phyloP scores from a whole-genome alignment of 2,329 filamentous ascomycete species.

The Alternaria incomplexa region DNA sequence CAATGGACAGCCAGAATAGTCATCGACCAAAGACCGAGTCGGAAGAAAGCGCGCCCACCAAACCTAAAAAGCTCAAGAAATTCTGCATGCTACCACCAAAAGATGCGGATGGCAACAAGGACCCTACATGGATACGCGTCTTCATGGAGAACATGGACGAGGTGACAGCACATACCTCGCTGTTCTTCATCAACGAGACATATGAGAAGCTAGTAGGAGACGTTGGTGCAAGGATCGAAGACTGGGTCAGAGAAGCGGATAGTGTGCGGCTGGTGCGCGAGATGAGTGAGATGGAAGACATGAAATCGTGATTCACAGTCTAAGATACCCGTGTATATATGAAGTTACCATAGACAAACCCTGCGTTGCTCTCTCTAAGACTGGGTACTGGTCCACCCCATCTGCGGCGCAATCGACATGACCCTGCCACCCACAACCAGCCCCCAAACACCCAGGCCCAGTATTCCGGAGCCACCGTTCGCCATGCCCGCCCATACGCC shows the following conservation, averaged over 20 bases:
- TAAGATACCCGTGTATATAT: not conserved
- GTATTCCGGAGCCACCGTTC: constrained; percentile 7
- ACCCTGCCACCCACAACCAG: constrained; percentile 7
- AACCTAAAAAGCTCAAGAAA: constrained; percentile 66
- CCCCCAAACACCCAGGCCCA: constrained; percentile 9
- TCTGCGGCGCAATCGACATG: constrained; percentile 1
- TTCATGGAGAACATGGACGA: constrained; percentile 86
- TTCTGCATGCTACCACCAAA: constrained; percentile 77
- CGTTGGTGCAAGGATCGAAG: constrained; percentile 68
- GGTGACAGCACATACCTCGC: constrained; percentile 80
- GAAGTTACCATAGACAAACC: too few relatives aligned
- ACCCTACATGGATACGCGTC: constrained; percentile 77
- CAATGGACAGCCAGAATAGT: constrained; percentile 21
- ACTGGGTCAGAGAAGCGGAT: constrained; percentile 72
- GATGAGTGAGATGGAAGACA: constrained; percentile 21
- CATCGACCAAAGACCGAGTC: not conserved
- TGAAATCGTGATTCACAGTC: not conserved
- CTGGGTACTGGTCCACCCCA: not conserved
- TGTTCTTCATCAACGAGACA: constrained; percentile 76
- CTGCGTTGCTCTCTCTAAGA: too few relatives aligned
- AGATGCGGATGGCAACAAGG: constrained; percentile 62
- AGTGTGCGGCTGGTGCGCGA: constrained; percentile 37
- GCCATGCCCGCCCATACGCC: constrained; percentile 22
- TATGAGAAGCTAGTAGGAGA: constrained; percentile 81
- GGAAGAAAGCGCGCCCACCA: constrained; percentile 26